Base-by-base conservation (phyloP, 805 yeast genomes). In the Millerozyma miso region DNA sequence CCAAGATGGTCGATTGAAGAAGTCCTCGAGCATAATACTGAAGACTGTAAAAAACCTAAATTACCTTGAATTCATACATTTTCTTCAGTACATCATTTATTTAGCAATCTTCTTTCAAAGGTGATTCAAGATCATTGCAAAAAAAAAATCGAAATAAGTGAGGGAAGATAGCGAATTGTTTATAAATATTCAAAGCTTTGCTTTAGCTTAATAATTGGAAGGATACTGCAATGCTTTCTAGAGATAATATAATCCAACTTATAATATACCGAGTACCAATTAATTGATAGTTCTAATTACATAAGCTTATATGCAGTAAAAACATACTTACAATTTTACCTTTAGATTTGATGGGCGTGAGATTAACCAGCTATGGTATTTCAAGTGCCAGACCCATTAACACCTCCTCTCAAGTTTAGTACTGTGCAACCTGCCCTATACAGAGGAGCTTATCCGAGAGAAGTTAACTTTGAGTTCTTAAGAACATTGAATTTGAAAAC, bases 391-490 rank as follows among this genome's bases (percentile, higher is more conserved):
- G 54, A 49, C 33, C 52, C 53, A 16, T 55, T 75, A 3, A 82
- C 81, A 0, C 88, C 96, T 0, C 98, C 99, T 2, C 69, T 90
- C 46, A 73, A 88, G 45, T 93, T 85, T 62, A 80, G 81, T 39
- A 71, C 79, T 13, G 79, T 90, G 2, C 87, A 84, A 53, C 79
- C 85, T 1, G 70, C 76, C 38, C 65, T 91, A 3, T 85, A 81
- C 54, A 66, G 98, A 37, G 98, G 98, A 0, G 84, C 95, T 1
- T 87, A 85, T 53, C 98, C 98, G 1, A 74, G 93, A 40, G 79
- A 80, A 37, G 74, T 82, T 43, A 90, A 88, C 56, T 72, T 77
- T 46, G 72, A 82, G 6, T 93, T 83, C 55, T 66, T 93, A 7
- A 68, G 74, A 48, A 73, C 88, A 29, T 71, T 90, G 26, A 65